Conservation (phyloP, 2,329 filamentous ascomycete species). For the Xylariomycetidae sp. region DNA sequence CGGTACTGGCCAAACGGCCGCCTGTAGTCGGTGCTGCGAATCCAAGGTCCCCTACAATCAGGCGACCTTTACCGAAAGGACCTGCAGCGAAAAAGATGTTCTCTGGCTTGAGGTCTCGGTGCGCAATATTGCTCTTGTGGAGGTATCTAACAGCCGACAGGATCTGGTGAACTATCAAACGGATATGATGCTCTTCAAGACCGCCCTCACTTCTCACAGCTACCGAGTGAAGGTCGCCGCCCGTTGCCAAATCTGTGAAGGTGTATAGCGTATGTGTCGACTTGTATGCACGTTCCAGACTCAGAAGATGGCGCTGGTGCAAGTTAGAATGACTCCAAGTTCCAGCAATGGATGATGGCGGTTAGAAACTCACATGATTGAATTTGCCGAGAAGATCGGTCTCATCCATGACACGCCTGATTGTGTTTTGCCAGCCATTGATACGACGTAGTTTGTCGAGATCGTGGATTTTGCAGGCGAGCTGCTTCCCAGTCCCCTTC, state of each 20-base stretch:
- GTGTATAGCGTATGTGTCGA: conserved; percentile 46
- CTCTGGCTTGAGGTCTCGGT: conserved; percentile 50
- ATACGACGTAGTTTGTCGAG: conserved; percentile 30
- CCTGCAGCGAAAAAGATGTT: conserved; percentile 41
- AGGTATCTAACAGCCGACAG: conserved; percentile 40
- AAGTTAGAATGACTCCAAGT: conserved; percentile 4
- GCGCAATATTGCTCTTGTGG: conserved; percentile 42
- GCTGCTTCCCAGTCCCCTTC: conserved; percentile 45
- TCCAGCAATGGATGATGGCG: too few species aligned
- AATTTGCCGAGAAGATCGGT: conserved; percentile 47
- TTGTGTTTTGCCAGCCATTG: conserved; percentile 15
- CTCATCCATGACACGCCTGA: conserved; percentile 40
- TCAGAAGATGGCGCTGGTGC: conserved; percentile 47
- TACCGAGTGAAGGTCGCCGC: conserved; percentile 49
- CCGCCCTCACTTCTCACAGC: conserved; percentile 18
- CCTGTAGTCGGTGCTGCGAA: conserved; percentile 36
- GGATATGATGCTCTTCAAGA: conserved; percentile 37
- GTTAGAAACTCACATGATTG: conserved; percentile 44
- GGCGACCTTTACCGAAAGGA: conserved; percentile 35
- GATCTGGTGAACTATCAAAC: conserved; percentile 42
- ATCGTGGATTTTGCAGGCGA: conserved; percentile 64
- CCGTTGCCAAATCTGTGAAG: conserved; percentile 51
- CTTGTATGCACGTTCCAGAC: conserved; percentile 44
- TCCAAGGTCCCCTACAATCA: conserved; percentile 49
- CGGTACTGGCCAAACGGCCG: conserved; percentile 36